These are phyloP conservation scores for Podaxis sp. DNA, from an alignment of 768 basidiomycete genomes.

Conservation along the genomic window DNA sequence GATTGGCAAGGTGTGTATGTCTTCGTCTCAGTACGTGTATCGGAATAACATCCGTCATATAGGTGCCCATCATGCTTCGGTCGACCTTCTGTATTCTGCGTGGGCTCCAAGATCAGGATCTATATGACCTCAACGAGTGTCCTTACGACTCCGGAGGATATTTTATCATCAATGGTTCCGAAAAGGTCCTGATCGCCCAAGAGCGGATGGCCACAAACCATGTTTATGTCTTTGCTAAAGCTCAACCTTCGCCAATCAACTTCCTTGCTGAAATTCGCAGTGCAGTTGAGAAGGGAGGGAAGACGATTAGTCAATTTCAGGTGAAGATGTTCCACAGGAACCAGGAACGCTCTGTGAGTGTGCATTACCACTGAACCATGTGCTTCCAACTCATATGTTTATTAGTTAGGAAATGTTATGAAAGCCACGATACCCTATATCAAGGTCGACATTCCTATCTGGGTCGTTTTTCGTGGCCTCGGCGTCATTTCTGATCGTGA, in stretches of 20 bases:
- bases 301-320: constrained; percentile 96
- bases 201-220: constrained; percentile 99
- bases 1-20: constrained; percentile 79
- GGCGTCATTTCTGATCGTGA: constrained; percentile 98
- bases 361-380: background rate
- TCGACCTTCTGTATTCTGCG: constrained; percentile 93
- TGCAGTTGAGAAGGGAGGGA: constrained; percentile 96
- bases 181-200: constrained; percentile 99
- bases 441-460: constrained; percentile 96
- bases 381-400: constrained; percentile 5
- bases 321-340: constrained; percentile 95
- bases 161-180: constrained; percentile 99
- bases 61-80: constrained; percentile 98
- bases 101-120: constrained; percentile 69
- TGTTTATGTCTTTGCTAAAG: constrained; percentile 98
- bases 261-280: constrained; percentile 97
- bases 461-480: constrained; percentile 97
- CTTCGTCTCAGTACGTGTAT: background rate
- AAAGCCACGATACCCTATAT: constrained; percentile 98
- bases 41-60: constrained; percentile 9
- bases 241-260: constrained; percentile 91
- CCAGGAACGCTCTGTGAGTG: constrained; percentile 81
- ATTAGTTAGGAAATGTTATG: constrained; percentile 84
- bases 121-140: constrained; percentile 94
- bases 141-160: constrained; percentile 99